These are phyloP conservation scores for Termitomyces heimii DNA, from an alignment of 768 basidiomycete genomes.

Conservation along the genomic window DNA sequence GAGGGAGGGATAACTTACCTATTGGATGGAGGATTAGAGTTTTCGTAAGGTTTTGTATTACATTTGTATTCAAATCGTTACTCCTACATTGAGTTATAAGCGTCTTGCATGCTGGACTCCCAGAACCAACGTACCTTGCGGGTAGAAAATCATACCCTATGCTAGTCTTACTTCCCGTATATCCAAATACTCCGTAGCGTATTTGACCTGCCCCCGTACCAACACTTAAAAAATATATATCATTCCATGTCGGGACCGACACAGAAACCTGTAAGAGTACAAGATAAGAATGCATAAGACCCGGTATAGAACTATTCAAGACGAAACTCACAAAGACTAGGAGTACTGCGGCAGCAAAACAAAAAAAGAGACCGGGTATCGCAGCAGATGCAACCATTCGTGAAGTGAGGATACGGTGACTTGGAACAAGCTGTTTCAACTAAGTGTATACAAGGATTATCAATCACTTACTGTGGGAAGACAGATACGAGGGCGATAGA, in stretches of 20 bases:
- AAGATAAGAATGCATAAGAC: neutral
- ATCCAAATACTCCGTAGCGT: slow-evolving; percentile 76
- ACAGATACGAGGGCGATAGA: neutral
- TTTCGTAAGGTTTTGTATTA: slow-evolving; percentile 67
- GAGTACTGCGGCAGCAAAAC: slow-evolving; percentile 64
- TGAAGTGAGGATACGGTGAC: neutral
- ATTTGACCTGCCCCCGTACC: slow-evolving; percentile 27
- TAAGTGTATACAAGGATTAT: neutral
- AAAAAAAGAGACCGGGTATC: slow-evolving; percentile 64
- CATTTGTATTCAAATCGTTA: slow-evolving; percentile 37
- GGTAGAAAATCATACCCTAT: slow-evolving; percentile 54
- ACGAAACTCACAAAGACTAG: slow-evolving; percentile 49
- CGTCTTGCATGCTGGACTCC: neutral
- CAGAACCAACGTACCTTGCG: slow-evolving; percentile 1
- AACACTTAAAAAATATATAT: slow-evolving; percentile 62
- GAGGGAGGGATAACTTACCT: slow-evolving; percentile 34
- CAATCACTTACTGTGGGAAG: neutral
- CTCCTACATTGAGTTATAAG: neutral
- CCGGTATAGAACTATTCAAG: slow-evolving; percentile 17
- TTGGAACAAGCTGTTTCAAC: neutral
- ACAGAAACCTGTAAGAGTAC: slow-evolving; percentile 50
- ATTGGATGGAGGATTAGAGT: slow-evolving; percentile 78
- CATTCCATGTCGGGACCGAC: slow-evolving; percentile 69
- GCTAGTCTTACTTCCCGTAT: slow-evolving; percentile 45
- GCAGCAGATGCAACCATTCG: slow-evolving; percentile 54